Evolutionary conservation across 345 rosid genomes (phyloP), one percentile per base, ranked within the genome.

Genomic region (Anacardium occidentale): DNA sequence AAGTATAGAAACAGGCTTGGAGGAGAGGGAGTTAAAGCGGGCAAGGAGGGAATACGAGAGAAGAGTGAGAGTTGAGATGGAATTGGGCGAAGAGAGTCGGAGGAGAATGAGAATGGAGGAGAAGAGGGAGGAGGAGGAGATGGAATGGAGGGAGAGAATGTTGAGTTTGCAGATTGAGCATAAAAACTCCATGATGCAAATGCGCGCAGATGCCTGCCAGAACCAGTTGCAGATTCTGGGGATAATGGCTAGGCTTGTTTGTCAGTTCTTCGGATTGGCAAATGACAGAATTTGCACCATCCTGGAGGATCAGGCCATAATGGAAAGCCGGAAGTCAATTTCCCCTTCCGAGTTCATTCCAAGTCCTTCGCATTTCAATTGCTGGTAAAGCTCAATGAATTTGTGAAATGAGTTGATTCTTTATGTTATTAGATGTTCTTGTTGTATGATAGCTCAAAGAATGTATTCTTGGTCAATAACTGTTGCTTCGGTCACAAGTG

Each of bases 191-290:
- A 85, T 86, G 84, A 83, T 88, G 88, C 91, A 88, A 71, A 82
- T 90, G 85, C 92, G 88, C 9, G 92, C 85, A 0, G 92, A 88
- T 47, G 91, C 91, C 0, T 86, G 86, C 79, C 92, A 88, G 77
- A 90, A 82, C 75, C 92, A 90, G 70, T 83, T 90, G 88, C 92
- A 90, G 84, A 85, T 88, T 66, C 82, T 88, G 0, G 88, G 90
- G 52, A 77, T 88, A 24, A 82, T 88, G 91, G 87, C 87, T 70
- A 76, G 96, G 82, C 72, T 88, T 54, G 70, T 84, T 18, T 90
- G 87, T 64, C 92, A 88, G 81, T 85, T 88, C 76, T 88, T 83
- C 14, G 90, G 92, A 47, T 77, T 85, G 0, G 82, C 85, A 0
- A 85, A 72, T 61, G 96, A 86, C 91, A 87, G 73, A 84, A 85